Conservation (phyloP, 2,329 filamentous ascomycete species). For the Myriosclerotinia duriaeana region DNA sequence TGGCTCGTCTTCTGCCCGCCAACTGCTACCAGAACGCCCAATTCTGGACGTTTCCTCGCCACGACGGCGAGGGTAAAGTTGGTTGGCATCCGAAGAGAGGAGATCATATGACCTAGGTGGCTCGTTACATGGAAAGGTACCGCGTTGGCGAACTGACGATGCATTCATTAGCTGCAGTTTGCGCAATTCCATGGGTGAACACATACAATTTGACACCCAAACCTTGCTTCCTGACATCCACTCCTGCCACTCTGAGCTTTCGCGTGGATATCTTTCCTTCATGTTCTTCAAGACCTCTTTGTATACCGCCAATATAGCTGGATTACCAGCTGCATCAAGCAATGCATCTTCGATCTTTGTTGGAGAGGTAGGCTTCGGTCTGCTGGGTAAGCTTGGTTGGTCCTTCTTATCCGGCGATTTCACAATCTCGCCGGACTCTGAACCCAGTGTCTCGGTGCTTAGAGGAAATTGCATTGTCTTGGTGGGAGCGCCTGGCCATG, state of each 20-base stretch:
- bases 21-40: background rate
- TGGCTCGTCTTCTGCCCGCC: constrained; percentile 1
- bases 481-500: background rate
- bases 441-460: background rate
- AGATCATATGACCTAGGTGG: constrained; percentile 14
- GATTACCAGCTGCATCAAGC: constrained; percentile 2
- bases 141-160: background rate
- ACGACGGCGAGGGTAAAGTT: background rate
- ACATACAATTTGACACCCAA: constrained; percentile 26
- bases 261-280: constrained; percentile 14
- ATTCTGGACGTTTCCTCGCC: background rate
- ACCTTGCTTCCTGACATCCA: constrained; percentile 26
- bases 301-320: constrained; percentile 1
- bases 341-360: background rate
- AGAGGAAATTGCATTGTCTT: background rate
- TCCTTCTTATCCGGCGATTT: constrained; percentile 1
- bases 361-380: constrained; percentile 1
- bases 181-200: background rate
- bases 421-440: constrained; percentile 14
- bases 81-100: background rate
- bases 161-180: background rate
- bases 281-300: background rate
- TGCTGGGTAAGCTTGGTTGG: background rate
- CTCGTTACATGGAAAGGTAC: constrained; percentile 15
- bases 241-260: constrained; percentile 22